Conservation (phyloP, 2,329 filamentous ascomycete species). For the Hymenoscyphus fructigenus region DNA sequence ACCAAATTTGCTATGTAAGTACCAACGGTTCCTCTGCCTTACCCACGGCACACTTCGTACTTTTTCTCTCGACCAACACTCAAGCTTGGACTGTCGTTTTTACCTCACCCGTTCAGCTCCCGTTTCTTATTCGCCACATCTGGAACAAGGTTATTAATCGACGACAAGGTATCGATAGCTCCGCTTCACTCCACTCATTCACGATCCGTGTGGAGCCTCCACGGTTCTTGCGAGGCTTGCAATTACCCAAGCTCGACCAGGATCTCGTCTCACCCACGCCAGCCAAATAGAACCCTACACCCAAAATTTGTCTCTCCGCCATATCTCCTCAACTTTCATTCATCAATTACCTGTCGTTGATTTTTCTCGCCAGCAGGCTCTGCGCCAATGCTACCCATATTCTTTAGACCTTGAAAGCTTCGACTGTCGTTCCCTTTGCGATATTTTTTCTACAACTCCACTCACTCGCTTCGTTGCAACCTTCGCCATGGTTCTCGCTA, state of each 20-base stretch:
- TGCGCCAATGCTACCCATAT: constrained; percentile 26
- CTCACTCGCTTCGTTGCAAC: constrained; percentile 14
- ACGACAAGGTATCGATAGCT: constrained; percentile 6
- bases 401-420: constrained; percentile 24
- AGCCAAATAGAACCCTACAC: constrained; percentile 3
- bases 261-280: constrained; percentile 14
- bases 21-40: background rate
- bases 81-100: background rate
- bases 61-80: background rate
- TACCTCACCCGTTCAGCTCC: background rate
- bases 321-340: constrained; percentile 9
- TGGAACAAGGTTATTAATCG: constrained; percentile 3
- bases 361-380: constrained; percentile 18
- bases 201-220: constrained; percentile 9
- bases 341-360: background rate
- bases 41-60: background rate
- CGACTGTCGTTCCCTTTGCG: constrained; percentile 19
- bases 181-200: constrained; percentile 1
- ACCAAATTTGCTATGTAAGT: constrained; percentile 7
- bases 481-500: constrained; percentile 23
- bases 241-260: constrained; percentile 11
- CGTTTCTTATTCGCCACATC: constrained; percentile 3
- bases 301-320: constrained; percentile 19
- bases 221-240: constrained; percentile 1
- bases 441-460: constrained; percentile 11